Percentiles rank a stretch among this genome's conserved stretches.
Evolutionary conservation across 139 green algal species (phyloP).

Genomic region (Edaphochlamys debaryana): DNA sequence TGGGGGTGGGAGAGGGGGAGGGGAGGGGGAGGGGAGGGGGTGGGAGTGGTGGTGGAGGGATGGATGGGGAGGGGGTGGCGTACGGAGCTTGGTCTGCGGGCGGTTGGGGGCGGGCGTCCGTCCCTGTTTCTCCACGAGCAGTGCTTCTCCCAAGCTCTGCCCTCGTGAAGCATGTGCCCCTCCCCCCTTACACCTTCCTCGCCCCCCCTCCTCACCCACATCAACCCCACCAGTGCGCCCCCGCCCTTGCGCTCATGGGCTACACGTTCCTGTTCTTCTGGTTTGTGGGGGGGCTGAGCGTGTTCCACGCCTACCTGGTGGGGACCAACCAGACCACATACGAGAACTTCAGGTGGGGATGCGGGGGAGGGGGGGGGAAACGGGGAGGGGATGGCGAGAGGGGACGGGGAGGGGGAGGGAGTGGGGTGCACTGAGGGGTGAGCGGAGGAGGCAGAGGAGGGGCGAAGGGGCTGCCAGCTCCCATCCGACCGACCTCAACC

Average conservation of each 20-base stretch:
- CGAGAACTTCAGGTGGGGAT: conserved; percentile 93
- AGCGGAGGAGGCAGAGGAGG: too few species aligned
- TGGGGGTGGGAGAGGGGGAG: background rate
- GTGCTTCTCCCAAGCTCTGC: too few species aligned
- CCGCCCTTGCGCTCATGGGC: conserved; percentile 64
- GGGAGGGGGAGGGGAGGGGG: background rate
- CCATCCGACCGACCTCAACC: too few species aligned
- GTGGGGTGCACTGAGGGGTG: too few species aligned
- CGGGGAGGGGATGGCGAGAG: background rate
- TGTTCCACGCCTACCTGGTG: conserved; percentile 95
- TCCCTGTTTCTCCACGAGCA: too few species aligned
- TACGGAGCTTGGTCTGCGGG: background rate
- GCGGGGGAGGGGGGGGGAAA: background rate
- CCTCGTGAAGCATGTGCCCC: too few species aligned
- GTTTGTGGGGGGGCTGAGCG: conserved; percentile 93
- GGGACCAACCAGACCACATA: conserved; percentile 97
- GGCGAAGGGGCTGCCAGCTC: background rate
- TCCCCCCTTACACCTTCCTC: too few species aligned
- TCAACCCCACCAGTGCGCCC: conserved; percentile 32
- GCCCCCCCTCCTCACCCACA: too few species aligned
- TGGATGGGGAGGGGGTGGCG: background rate
- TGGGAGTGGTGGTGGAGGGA: background rate
- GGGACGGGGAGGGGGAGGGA: background rate
- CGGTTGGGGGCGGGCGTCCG: too few species aligned
- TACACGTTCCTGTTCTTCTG: conserved; percentile 87